Evolutionary conservation across 352 stramenopile species (phyloP).

Genomic region (Pythium biforme): DNA sequence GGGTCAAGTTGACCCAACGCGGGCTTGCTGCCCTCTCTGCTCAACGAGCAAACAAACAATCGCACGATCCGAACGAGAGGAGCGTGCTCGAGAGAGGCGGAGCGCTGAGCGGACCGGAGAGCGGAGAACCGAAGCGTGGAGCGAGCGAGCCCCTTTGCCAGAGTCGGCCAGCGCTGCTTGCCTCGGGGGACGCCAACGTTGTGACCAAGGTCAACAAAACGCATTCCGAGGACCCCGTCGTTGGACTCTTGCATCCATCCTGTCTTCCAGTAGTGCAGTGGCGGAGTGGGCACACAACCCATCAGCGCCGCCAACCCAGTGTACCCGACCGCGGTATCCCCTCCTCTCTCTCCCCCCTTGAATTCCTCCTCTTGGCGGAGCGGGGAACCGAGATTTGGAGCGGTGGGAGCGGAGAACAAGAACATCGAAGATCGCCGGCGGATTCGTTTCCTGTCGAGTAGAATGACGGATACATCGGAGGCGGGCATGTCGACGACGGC

Average conservation of each 20-base stretch:
- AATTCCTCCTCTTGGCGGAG: neutral
- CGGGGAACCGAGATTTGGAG: slow-evolving; percentile 5
- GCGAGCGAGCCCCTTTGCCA: neutral
- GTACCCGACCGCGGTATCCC: neutral
- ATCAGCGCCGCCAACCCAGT: neutral
- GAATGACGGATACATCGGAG: slow-evolving; percentile 11
- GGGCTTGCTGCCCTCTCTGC: slow-evolving; percentile 7
- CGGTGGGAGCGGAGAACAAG: neutral
- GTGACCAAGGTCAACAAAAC: slow-evolving; percentile 1
- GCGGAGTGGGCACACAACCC: neutral
- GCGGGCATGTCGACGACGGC: neutral
- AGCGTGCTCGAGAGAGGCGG: slow-evolving; percentile 18
- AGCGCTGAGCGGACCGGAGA: slow-evolving; percentile 7
- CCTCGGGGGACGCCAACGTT: neutral
- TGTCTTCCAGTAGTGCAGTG: neutral
- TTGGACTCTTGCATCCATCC: neutral
- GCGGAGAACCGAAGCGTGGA: slow-evolving; percentile 1
- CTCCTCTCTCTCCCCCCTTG: neutral
- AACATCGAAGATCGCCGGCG: neutral
- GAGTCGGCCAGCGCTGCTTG: neutral
- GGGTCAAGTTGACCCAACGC: slow-evolving; percentile 11
- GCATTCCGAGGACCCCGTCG: slow-evolving; percentile 3
- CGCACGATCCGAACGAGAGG: slow-evolving; percentile 26
- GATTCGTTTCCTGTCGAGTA: neutral
- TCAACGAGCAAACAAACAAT: slow-evolving; percentile 23